These are phyloP conservation scores for Xanthoconium stramineum DNA, from an alignment of 768 basidiomycete genomes.

Conservation along the genomic window DNA sequence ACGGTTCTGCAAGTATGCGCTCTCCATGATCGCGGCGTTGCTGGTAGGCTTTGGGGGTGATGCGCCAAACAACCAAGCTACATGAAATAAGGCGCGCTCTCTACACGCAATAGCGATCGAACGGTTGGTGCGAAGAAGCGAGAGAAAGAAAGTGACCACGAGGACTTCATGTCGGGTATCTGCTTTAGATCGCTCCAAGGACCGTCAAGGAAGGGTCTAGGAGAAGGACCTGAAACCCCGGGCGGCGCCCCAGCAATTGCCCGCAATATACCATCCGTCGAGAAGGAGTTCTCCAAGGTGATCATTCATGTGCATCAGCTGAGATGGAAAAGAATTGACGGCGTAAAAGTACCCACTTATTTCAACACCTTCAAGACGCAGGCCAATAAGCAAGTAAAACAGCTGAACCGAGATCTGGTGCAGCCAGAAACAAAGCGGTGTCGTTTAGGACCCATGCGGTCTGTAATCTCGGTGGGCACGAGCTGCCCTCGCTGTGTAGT, in stretches of 20 bases:
- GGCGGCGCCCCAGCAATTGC: slow-evolving; percentile 16
- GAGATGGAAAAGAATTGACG: neutral
- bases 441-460: slow-evolving; percentile 16
- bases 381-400: neutral
- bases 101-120: slow-evolving; percentile 34
- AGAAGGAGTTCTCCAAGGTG: neutral
- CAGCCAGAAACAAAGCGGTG: slow-evolving; percentile 16
- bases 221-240: slow-evolving; percentile 22
- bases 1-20: slow-evolving; percentile 20
- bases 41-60: slow-evolving; percentile 24
- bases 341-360: slow-evolving; percentile 8
- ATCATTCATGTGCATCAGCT: neutral
- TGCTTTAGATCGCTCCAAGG: slow-evolving; percentile 34
- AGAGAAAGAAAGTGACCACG: slow-evolving; percentile 29
- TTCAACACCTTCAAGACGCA: neutral
- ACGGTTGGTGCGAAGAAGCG: slow-evolving; percentile 32
- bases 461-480: slow-evolving; percentile 22
- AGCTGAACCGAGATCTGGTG: slow-evolving; percentile 8
- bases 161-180: slow-evolving; percentile 38
- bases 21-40: slow-evolving; percentile 30
- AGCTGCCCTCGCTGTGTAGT: slow-evolving; percentile 24
- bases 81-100: slow-evolving; percentile 31
- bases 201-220: slow-evolving; percentile 22
- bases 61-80: slow-evolving; percentile 28
- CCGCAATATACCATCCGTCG: slow-evolving; percentile 6